Evolutionary conservation across 2,329 filamentous ascomycete species (phyloP), one percentile per base, ranked within the genome.

Genomic region (Venturia carpophila): DNA sequence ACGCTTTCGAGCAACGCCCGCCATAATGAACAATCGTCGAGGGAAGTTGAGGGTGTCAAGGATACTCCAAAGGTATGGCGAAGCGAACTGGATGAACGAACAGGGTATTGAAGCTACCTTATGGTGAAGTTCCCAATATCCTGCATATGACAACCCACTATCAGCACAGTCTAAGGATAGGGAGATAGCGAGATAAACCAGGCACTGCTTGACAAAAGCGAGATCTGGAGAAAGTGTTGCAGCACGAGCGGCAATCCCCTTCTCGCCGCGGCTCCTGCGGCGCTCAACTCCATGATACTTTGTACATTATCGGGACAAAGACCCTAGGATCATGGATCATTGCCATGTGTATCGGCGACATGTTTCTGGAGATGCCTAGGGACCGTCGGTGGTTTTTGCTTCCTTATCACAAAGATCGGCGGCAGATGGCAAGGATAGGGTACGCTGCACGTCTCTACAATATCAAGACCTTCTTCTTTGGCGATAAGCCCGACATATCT

Each of bases 401-500:
- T 21, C 10, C 52, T 58, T 37, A 58, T 58, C 52, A 58, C 7
- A 37, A 37, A 37, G 52, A 58, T 58, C 52, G 52, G 27, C 52
- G 17, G 49, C n/a, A 6, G 9, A 19, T 37, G 30, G 52, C 52
- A 27, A 56, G 30, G 30, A 56, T 37, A n/a, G 24, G 10, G 34
- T 58, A 13, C 30, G 19, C 52, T 34, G 30, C 30, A 34, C 30
- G n/a, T 34, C 3, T 34, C 30, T 34, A 34, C 30, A 34, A 34
- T 34, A 34, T 34, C 30, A 34, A 34, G 30, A 34, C 30, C 30
- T 34, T 34, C 6, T 34, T 34, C 30, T 3, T 34, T 34, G 30
- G 30, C 30, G 30, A 34, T 34, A 34, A 34, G 30, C 30, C 30
- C 6, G 30, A 34, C 30, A 34, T 34, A 34, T 34, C 30, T 3